These are phyloP conservation scores for Metschnikowia koreensis DNA, from an alignment of 805 yeast species.

Conservation along the genomic window DNA sequence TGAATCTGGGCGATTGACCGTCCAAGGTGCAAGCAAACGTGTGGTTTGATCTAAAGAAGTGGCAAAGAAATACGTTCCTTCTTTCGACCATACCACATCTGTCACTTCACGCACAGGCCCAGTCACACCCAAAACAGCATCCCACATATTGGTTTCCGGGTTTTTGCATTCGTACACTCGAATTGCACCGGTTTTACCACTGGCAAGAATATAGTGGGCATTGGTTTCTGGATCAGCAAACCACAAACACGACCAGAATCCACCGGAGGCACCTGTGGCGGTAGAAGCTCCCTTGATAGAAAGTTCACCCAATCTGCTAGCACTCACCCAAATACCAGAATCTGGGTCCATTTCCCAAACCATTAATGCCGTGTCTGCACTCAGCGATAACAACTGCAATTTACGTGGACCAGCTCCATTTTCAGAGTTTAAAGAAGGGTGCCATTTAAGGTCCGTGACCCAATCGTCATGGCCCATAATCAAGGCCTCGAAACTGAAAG, in stretches of 20 bases:
- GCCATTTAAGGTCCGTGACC: constrained; percentile 87
- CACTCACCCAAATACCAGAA: constrained; percentile 89
- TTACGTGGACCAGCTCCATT: constrained; percentile 26
- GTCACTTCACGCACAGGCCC: constrained; percentile 78
- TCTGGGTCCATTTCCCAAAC: constrained; percentile 86
- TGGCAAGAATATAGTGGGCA: constrained; percentile 58
- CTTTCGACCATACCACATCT: constrained; percentile 71
- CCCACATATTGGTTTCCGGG: constrained; percentile 27
- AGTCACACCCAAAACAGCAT: constrained; percentile 56
- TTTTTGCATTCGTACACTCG: constrained; percentile 60
- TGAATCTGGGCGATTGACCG: constrained; percentile 18
- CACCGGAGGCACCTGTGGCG: constrained; percentile 90
- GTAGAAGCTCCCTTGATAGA: constrained; percentile 96
- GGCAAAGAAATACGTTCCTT: constrained; percentile 64
- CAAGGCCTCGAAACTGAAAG: constrained; percentile 83
- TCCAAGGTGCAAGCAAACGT: constrained; percentile 72
- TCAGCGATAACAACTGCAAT: constrained; percentile 69
- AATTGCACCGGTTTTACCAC: constrained; percentile 92
- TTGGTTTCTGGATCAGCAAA: constrained; percentile 33
- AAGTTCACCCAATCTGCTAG: constrained; percentile 81
- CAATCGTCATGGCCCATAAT: constrained; percentile 99
- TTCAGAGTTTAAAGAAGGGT: constrained; percentile 36
- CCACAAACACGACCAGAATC: constrained; percentile 71
- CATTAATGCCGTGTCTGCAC: constrained; percentile 92
- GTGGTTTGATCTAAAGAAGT: constrained; percentile 95